A percentile compares a stretch with the other conserved stretches of the same genome.
phyloP scores from a whole-genome alignment of 768 basidiomycete genomes.

The Trametes elegans region DNA sequence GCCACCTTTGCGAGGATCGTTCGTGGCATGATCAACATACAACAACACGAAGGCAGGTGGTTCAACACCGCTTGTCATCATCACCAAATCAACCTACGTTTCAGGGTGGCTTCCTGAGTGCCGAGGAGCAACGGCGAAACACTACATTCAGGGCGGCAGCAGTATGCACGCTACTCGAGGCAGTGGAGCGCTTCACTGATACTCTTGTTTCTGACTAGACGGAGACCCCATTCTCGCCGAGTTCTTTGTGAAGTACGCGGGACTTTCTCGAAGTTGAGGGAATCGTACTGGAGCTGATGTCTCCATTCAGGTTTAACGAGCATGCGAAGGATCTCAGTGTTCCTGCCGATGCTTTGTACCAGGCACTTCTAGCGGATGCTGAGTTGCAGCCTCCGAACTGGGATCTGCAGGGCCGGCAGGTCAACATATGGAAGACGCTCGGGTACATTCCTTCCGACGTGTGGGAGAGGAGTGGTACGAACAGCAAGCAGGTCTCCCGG shows the following conservation, averaged over 20 bases:
- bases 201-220: constrained; percentile 34
- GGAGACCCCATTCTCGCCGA: constrained; percentile 63
- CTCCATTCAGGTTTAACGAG: constrained; percentile 44
- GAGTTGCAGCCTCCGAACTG: constrained; percentile 57
- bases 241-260: constrained; percentile 58
- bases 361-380: constrained; percentile 56
- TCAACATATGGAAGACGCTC: constrained; percentile 52
- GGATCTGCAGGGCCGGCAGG: constrained; percentile 62
- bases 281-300: no score
- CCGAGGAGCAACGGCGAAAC: constrained; percentile 51
- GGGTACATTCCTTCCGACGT: constrained; percentile 36
- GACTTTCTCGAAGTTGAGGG: no score
- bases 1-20: constrained; percentile 57
- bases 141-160: constrained; percentile 60
- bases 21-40: constrained; percentile 65
- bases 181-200: background rate
- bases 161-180: constrained; percentile 38
- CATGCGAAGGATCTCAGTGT: constrained; percentile 49
- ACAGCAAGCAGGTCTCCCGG: constrained; percentile 60
- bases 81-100: no score
- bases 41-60: constrained; percentile 62
- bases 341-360: constrained; percentile 48
- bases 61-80: no score
- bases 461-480: constrained; percentile 45
- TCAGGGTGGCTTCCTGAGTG: constrained; percentile 69